These are phyloP conservation scores for Fusarium brachygibbosum DNA, from an alignment of 2,329 filamentous ascomycete species.

Conservation along the genomic window DNA sequence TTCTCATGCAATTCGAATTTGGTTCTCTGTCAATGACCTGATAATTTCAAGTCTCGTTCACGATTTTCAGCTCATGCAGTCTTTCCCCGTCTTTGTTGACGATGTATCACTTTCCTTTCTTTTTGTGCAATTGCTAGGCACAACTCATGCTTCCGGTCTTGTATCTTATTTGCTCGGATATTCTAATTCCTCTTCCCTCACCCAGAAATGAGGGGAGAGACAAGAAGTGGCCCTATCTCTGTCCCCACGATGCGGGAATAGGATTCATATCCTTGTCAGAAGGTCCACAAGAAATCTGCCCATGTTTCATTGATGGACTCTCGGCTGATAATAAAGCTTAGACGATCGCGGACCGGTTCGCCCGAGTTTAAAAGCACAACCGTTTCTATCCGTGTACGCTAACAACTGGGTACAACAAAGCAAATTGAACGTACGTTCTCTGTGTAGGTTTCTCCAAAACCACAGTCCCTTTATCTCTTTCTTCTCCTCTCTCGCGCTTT, in stretches of 20 bases:
- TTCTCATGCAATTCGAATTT: neutral
- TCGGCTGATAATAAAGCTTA: neutral
- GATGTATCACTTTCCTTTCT: slow-evolving; percentile 16
- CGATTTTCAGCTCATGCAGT: neutral
- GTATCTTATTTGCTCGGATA: neutral
- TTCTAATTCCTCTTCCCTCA: neutral
- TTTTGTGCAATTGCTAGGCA: neutral
- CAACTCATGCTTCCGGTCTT: too few species aligned
- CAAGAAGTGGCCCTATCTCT: neutral
- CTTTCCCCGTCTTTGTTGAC: neutral
- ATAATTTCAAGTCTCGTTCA: neutral
- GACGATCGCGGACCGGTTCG: slow-evolving; percentile 24
- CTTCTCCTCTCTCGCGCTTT: neutral
- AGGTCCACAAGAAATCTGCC: neutral
- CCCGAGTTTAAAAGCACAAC: neutral
- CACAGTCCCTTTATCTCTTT: too few species aligned
- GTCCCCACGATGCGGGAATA: neutral
- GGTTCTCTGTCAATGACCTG: neutral
- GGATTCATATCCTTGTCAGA: slow-evolving; percentile 22
- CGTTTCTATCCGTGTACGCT: neutral
- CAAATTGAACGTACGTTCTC: neutral
- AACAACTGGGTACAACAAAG: neutral
- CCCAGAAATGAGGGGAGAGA: neutral
- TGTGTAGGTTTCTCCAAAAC: neutral
- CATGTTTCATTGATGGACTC: neutral